These are phyloP conservation scores for Oemleria cerasiformis DNA, from an alignment of 306 rosid species.

Conservation along the genomic window DNA sequence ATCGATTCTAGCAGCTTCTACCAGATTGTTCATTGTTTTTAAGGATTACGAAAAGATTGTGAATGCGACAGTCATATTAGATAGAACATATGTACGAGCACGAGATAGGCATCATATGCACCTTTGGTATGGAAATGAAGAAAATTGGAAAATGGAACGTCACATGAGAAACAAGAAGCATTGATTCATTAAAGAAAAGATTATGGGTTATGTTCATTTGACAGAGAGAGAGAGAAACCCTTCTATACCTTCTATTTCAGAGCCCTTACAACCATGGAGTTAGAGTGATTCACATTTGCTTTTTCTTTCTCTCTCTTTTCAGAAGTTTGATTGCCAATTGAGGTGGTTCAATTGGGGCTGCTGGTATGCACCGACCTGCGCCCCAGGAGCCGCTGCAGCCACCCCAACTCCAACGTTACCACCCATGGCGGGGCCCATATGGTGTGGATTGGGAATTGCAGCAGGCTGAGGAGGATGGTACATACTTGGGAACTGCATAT, in stretches of 20 bases:
- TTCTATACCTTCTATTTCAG: slow-evolving; percentile 54
- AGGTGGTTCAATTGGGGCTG: slow-evolving; percentile 83
- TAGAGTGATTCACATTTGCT: slow-evolving; percentile 44
- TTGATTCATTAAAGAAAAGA: slow-evolving; percentile 31
- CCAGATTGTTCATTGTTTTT: too few species aligned
- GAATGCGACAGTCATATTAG: too few species aligned
- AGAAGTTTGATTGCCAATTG: slow-evolving; percentile 94
- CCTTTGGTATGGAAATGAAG: background rate
- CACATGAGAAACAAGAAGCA: background rate
- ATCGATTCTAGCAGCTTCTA: too few species aligned
- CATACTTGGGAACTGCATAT: slow-evolving; percentile 96
- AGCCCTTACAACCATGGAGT: slow-evolving; percentile 59
- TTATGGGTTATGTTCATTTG: slow-evolving; percentile 42
- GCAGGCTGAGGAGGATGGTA: slow-evolving; percentile 85
- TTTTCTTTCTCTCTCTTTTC: slow-evolving; percentile 27
- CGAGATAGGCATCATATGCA: too few species aligned
- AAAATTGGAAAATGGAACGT: slow-evolving; percentile 29
- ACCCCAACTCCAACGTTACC: slow-evolving; percentile 86
- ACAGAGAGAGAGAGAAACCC: slow-evolving; percentile 44
- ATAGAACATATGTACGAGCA: too few species aligned
- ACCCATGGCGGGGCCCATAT: slow-evolving; percentile 79
- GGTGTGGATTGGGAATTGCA: slow-evolving; percentile 70
- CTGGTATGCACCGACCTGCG: slow-evolving; percentile 93
- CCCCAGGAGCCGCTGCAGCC: slow-evolving; percentile 81
- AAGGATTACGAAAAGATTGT: too few species aligned